Base-by-base conservation (phyloP, 176 grass and related monocot genomes). In the Triticum monococcum region DNA sequence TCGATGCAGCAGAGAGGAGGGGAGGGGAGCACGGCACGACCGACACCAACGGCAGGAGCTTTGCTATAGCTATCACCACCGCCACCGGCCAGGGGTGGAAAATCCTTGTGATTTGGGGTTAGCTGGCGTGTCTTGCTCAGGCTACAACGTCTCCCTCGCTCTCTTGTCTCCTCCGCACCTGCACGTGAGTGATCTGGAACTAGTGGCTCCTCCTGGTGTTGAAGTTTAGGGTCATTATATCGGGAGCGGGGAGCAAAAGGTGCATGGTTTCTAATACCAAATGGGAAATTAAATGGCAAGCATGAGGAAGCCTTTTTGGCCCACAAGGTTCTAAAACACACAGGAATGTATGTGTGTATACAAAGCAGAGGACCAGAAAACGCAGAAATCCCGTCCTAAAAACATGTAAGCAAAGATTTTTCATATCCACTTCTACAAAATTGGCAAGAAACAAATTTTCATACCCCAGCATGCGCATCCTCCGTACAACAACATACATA, bases 91-190 rank as follows among this genome's bases (percentile, higher is more conserved):
- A 56, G 30, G 20, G 35, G 46, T 61, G 25, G 63, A 23, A 62
- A 56, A 79, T 54, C 68, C 16, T 59, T 68, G 41, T 46, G 88
- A 23, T 35, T 50, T 9, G 37, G 40, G 9, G 74, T 68, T 87
- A 69, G 85, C 31, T 84, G 75, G 67, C 46, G 46, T 28, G 80
- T 87, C 81, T 38, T 83, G 26, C 66, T 87, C 85, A 61, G 41
- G 71, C 48, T 37, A 81, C 88, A 81, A 26, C 20, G 5, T 20
- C 36, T 81, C 23, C 48, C 26, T 48, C 37, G 77, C 74, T 30
- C 28, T 37, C 26, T 26, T 83, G 63, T 83, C 79, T 79, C 81
- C 65, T 84, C 14, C 20, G 18, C 43, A 31, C 10, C 5, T 31
- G 18, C 43, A 31, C 10, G 45, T 31, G 32, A 60, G 12, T 9